Base-by-base conservation (phyloP, 2,329 filamentous ascomycete species). In the Claviceps sp. region DNA sequence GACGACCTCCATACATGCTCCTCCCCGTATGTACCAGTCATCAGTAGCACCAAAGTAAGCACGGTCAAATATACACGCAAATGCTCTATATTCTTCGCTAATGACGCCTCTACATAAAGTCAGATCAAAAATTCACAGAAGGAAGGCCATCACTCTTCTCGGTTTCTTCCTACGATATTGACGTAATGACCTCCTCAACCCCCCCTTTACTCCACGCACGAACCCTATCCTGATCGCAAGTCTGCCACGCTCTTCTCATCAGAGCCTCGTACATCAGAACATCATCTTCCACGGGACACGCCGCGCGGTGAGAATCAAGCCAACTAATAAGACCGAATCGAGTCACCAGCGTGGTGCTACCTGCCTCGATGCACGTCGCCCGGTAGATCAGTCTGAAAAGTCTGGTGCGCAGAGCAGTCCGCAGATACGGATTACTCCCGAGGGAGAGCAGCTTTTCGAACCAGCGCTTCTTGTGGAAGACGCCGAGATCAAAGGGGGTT, bases 281-380 rank as follows among this genome's bases (percentile, higher is more conserved):
- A 57, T 78, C 76, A 16, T 75, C 72, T 45, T 53, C 52, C 2
- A 58, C 55, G 2, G 58, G 64, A 49, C 69, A 72, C 3, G 71
- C 66, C 4, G 73, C 74, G 38, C 77, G 65, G 59, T 81, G 79
- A 54, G 78, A 76, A 54, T 84, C 76, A 8, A 91, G 72, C 89
- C 88, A 95, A 57, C 78, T 83, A 50, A 91, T 65, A 20, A 86
- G 71, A 16, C 86, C 87, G 44, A 84, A 82, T 52, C 89, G 74
- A 1, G 88, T 94, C 40, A 88, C 76, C 46, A 95, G 72, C n/a
- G 85, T 91, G 4, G 83, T 86, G 65, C 85, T 88, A 1, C 86
- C 88, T 1, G 78, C 82, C 34, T 82, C 77, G 37, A 90, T 78
- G 46, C 75, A 76, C 0, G 81, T 82, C 2, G 83, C 81, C 42